Conservation (phyloP, 2,329 filamentous ascomycete species). For the Erysiphe pulchra region DNA sequence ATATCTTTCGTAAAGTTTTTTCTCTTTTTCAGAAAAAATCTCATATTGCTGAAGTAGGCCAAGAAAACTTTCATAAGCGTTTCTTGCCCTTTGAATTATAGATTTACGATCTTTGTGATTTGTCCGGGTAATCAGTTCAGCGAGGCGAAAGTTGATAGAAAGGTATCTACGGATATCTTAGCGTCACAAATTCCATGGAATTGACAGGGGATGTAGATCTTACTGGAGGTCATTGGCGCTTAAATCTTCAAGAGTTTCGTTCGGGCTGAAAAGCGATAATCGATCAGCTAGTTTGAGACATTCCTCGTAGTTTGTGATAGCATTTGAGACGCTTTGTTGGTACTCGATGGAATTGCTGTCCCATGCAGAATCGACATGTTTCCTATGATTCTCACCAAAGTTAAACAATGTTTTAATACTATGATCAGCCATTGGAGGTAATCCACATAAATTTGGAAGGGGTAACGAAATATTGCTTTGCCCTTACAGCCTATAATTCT, state of each 20-base stretch:
- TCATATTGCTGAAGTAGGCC: conserved; percentile 54
- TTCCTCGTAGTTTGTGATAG: conserved; percentile 46
- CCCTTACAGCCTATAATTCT: too few relatives aligned
- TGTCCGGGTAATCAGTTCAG: conserved; percentile 50
- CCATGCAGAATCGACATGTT: conserved; percentile 32
- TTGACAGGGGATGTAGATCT: background rate
- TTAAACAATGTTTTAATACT: conserved; percentile 21
- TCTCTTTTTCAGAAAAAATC: conserved; percentile 37
- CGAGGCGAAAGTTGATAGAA: conserved; percentile 49
- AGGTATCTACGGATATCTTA: conserved; percentile 31
- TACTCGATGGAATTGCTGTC: conserved; percentile 40
- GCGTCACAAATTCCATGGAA: background rate
- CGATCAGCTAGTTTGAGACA: conserved; percentile 43
- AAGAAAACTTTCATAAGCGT: conserved; percentile 56
- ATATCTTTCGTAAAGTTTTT: conserved; percentile 46
- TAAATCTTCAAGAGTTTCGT: conserved; percentile 73
- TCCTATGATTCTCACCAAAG: conserved; percentile 27
- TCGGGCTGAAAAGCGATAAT: conserved; percentile 67
- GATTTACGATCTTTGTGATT: conserved; percentile 34
- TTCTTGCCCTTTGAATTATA: conserved; percentile 35
- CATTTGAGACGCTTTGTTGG: conserved; percentile 36
- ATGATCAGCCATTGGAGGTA: background rate
- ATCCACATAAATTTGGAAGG: too few relatives aligned
- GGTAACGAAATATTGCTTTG: too few relatives aligned
- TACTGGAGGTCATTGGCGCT: conserved; percentile 61